phyloP scores from a whole-genome alignment of 495 filamentous ascomycete species.

The Talaromyces nanjingensis region DNA sequence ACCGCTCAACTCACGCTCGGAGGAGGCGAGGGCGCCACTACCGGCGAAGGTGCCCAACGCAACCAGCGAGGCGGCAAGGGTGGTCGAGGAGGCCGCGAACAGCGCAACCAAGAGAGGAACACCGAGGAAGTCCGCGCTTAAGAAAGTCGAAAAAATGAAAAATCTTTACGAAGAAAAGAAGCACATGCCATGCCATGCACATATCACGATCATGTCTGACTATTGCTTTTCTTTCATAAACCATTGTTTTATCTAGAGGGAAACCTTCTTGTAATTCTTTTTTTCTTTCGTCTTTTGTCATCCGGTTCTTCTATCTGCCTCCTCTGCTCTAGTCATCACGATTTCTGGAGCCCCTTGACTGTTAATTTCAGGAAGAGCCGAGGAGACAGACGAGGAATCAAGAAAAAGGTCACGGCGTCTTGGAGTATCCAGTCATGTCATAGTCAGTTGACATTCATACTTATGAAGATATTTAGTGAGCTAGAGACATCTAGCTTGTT shows the following conservation, averaged over 20 bases:
- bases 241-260: constrained; percentile 10
- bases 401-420: constrained; percentile 26
- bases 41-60: constrained; percentile 18
- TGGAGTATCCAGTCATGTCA: constrained; percentile 19
- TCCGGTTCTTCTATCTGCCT: constrained; percentile 11
- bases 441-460: constrained; percentile 1
- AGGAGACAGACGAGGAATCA: constrained; percentile 8
- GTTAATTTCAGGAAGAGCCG: neutral
- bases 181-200: constrained; percentile 5
- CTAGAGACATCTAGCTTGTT: neutral
- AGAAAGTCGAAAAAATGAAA: constrained; percentile 10
- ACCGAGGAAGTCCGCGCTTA: constrained; percentile 40
- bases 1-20: constrained; percentile 70
- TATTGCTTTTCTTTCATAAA: constrained; percentile 19
- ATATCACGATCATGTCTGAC: constrained; percentile 12
- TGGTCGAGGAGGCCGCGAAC: constrained; percentile 35
- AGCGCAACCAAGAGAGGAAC: constrained; percentile 29
- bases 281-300: constrained; percentile 3
- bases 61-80: constrained; percentile 44
- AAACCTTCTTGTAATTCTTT: constrained; percentile 3
- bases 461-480: constrained; percentile 7
- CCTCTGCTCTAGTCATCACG: constrained; percentile 3
- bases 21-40: constrained; percentile 36
- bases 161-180: constrained; percentile 10
- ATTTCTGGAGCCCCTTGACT: too few species aligned